phyloP scores from a whole-genome alignment of 441 rosid genomes.

The Macaranga tanarius region DNA sequence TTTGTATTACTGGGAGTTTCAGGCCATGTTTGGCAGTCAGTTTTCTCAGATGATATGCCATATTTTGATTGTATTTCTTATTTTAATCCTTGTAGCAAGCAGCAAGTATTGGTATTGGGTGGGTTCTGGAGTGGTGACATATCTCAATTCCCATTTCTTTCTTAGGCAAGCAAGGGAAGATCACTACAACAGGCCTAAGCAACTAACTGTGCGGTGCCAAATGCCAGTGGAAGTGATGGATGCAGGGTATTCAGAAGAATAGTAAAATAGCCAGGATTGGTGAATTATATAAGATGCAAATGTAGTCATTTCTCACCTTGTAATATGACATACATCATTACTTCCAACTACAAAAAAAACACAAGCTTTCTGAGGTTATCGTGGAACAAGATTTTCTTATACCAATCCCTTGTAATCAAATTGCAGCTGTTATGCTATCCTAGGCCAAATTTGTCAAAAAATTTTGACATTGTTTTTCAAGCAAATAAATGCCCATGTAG shows the following conservation, averaged over 20 bases:
- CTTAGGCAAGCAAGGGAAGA: not conserved
- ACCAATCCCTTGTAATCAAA: no score
- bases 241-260: no score
- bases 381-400: no score
- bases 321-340: no score
- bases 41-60: not conserved
- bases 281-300: not conserved
- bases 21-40: not conserved
- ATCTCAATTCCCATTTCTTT: not conserved
- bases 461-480: no score
- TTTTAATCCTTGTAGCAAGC: not conserved
- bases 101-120: not conserved
- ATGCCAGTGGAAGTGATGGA: not conserved
- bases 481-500: no score
- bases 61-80: not conserved
- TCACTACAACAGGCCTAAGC: not conserved
- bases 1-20: conserved; percentile 12
- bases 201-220: no score
- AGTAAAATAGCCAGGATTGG: not conserved
- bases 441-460: no score
- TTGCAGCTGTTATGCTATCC: no score
- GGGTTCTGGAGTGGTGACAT: not conserved
- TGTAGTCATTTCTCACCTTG: not conserved
- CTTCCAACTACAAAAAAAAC: no score
- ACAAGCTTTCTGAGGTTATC: no score